These are phyloP conservation scores for Ciborinia camelliae DNA, from an alignment of 2,329 filamentous ascomycete genomes.

Conservation along the genomic window DNA sequence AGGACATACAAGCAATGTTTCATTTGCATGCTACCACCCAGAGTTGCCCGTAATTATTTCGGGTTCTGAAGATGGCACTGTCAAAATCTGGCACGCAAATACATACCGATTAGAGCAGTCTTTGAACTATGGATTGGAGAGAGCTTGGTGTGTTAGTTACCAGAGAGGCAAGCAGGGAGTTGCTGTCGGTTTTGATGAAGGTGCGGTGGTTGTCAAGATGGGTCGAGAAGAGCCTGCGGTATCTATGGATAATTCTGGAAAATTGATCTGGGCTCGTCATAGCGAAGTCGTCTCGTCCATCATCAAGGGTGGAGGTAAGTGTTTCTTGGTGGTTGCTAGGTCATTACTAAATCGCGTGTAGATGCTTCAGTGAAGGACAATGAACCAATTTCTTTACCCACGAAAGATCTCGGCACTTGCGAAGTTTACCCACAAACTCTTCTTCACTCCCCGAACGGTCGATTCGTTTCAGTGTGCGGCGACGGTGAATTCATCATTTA, in stretches of 20 bases:
- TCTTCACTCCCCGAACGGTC: constrained; percentile 91
- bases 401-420: constrained; percentile 92
- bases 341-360: constrained; percentile 39
- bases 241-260: constrained; percentile 94
- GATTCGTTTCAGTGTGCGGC: constrained; percentile 84
- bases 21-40: constrained; percentile 96
- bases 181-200: constrained; percentile 95
- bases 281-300: constrained; percentile 93
- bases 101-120: constrained; percentile 96
- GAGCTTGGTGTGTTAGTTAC: constrained; percentile 96
- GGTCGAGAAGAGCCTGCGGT: constrained; percentile 95
- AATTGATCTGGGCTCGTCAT: constrained; percentile 93
- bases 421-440: constrained; percentile 96
- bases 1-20: constrained; percentile 96
- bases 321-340: not conserved
- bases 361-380: constrained; percentile 85
- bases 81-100: constrained; percentile 98
- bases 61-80: constrained; percentile 92
- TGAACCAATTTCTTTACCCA: constrained; percentile 77
- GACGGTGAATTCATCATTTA: constrained; percentile 99
- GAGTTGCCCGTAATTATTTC: constrained; percentile 97
- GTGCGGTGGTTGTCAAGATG: constrained; percentile 96
- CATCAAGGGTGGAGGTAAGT: constrained; percentile 77
- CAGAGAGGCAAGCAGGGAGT: constrained; percentile 93
- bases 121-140: constrained; percentile 89